Conservation (phyloP, 371 early-diverging fungal genomes). For the Rozella allomycis region DNA sequence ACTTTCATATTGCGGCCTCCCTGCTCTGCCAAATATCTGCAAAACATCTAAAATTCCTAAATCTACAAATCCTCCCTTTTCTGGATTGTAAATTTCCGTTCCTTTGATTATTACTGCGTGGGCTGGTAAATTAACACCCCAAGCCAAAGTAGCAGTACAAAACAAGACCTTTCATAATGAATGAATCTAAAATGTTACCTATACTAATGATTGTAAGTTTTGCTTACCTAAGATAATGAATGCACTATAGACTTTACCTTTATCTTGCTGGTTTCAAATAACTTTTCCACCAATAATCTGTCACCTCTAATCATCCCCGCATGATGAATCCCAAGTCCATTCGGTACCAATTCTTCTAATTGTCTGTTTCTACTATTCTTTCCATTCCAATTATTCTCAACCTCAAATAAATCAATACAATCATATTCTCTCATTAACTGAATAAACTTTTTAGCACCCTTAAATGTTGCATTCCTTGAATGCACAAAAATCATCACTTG, state of each 20-base stretch:
- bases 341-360: neutral
- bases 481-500: constrained; percentile 13
- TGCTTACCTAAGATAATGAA: no score
- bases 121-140: constrained; percentile 29
- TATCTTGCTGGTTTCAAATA: constrained; percentile 8
- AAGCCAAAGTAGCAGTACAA: constrained; percentile 20
- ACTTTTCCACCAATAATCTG: constrained; percentile 11
- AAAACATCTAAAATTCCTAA: constrained; percentile 14
- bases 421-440: neutral
- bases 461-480: constrained; percentile 6
- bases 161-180: constrained; percentile 9
- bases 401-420: neutral
- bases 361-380: neutral
- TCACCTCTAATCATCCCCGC: constrained; percentile 13
- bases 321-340: constrained; percentile 16
- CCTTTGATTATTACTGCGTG: constrained; percentile 16
- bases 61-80: constrained; percentile 7
- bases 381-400: neutral
- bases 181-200: no score
- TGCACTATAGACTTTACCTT: no score
- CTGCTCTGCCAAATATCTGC: constrained; percentile 25
- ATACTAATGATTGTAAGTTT: no score
- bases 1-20: constrained; percentile 17
- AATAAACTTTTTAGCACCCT: constrained; percentile 4
- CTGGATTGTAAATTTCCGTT: constrained; percentile 11